These are phyloP conservation scores for Ophiostoma montium DNA, from an alignment of 2,329 filamentous ascomycete species.

Conservation along the genomic window DNA sequence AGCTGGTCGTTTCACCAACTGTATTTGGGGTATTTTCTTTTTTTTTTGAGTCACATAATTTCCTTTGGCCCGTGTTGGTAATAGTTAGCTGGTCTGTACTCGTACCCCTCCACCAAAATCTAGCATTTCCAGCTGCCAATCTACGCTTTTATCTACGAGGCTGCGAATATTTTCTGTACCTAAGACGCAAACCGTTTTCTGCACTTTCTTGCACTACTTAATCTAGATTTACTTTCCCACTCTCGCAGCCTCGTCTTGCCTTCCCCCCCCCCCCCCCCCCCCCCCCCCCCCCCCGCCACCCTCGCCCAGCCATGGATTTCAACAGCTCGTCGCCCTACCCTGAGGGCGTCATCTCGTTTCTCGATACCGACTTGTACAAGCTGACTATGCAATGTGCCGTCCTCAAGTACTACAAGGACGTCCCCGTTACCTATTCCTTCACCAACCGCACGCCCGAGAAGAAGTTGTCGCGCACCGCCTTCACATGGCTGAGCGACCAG, in stretches of 20 bases:
- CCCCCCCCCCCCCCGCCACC: neutral
- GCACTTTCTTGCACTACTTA: neutral
- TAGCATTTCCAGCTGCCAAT: too few species aligned
- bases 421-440: slow-evolving; percentile 78
- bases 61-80: neutral
- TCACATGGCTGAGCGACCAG: slow-evolving; percentile 72
- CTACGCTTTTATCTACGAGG: too few species aligned
- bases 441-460: slow-evolving; percentile 93
- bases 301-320: slow-evolving; percentile 40
- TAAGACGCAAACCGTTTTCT: too few species aligned
- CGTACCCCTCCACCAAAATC: neutral
- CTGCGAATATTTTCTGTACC: too few species aligned
- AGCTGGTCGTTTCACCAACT: too few species aligned
- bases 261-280: neutral
- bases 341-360: slow-evolving; percentile 67
- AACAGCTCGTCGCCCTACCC: slow-evolving; percentile 53
- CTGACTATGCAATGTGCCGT: slow-evolving; percentile 98
- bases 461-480: slow-evolving; percentile 72
- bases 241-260: neutral
- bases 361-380: slow-evolving; percentile 84
- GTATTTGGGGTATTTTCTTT: too few species aligned
- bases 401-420: slow-evolving; percentile 75
- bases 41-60: too few species aligned
- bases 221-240: neutral
- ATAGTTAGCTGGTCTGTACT: too few species aligned